Evolutionary conservation across 495 filamentous ascomycete genomes (phyloP).

Genomic region (Hyphodiscus hymeniophilus): DNA sequence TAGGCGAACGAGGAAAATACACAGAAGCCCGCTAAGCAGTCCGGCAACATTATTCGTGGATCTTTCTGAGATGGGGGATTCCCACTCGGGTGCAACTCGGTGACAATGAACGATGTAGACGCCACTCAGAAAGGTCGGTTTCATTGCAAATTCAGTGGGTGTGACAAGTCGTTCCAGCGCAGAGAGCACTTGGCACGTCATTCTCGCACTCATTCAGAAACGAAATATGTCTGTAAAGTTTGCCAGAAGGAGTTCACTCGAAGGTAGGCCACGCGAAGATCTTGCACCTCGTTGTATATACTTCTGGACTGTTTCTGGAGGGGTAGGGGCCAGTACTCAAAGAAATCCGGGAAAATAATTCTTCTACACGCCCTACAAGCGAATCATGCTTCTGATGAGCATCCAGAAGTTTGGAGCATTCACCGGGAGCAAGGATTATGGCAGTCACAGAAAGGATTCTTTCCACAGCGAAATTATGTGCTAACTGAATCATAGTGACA

Average conservation of each 20-base stretch:
- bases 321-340: too few relatives aligned
- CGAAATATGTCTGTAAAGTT: constrained; percentile 14
- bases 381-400: background rate
- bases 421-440: too few relatives aligned
- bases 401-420: background rate
- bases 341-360: too few relatives aligned
- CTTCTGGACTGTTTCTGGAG: too few relatives aligned
- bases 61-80: too few relatives aligned
- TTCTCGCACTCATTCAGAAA: constrained; percentile 18
- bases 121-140: background rate
- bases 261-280: constrained; percentile 10
- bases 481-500: constrained; percentile 12
- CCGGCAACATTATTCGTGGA: too few relatives aligned
- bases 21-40: too few relatives aligned
- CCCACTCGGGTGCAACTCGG: too few relatives aligned
- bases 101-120: too few relatives aligned
- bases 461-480: too few relatives aligned
- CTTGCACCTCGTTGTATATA: background rate
- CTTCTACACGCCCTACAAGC: background rate
- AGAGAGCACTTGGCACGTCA: constrained; percentile 28
- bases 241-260: constrained; percentile 24
- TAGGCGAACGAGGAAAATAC: too few relatives aligned
- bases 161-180: constrained; percentile 22
- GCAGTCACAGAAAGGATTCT: background rate
- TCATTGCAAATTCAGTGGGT: constrained; percentile 15